Base-by-base conservation (phyloP, 768 basidiomycete species). In the Xanthoconium purpureum region DNA sequence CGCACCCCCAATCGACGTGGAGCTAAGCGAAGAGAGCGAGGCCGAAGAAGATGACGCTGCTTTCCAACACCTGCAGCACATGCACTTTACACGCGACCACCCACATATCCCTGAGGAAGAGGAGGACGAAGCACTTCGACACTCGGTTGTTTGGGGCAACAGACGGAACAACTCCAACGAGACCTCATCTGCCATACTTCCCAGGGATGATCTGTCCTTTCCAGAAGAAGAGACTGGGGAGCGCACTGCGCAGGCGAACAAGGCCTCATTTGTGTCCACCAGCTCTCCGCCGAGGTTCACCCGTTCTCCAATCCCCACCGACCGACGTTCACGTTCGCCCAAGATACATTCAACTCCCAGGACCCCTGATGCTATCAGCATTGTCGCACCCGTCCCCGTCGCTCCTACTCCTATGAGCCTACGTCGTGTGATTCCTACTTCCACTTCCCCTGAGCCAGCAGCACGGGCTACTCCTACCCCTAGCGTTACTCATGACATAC, bases 1-100 rank as follows among this genome's bases (percentile, higher is more conserved):
- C 24, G 78, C 74, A 14, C 88, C 87, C 8, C 89, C 89, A 4
- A 89, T 90, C 43, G 79, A 85, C 29, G 83, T 87, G 29, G 88
- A 91, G 65, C 52, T 89, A 63, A 90, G 88, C 61, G 90, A 91
- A 67, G 88, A 90, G 68, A 89, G 89, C 60, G 89, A 89, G n/a
- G 78, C 64, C 39, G 81, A 78, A 20, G 87, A 88, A 53, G 82
- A 80, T 1, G 81, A 83, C 40, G 52, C 76, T 42, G 67, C 60
- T 5, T 55, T 66, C 30, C 65, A 68, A 8, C 79, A 70, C 57
- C 74, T 77, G 42, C 66, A 66, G 40, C 73, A 61, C 70, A 71
- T 76, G 56, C 72, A 59, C 52, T 68, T 74, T 47, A 73, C 73
- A 50, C 71, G 80, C 47, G 74, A 74, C 4, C 84, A 88, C 62